Conservation (phyloP, 305 asterid genomes). For the Ajuga reptans region DNA sequence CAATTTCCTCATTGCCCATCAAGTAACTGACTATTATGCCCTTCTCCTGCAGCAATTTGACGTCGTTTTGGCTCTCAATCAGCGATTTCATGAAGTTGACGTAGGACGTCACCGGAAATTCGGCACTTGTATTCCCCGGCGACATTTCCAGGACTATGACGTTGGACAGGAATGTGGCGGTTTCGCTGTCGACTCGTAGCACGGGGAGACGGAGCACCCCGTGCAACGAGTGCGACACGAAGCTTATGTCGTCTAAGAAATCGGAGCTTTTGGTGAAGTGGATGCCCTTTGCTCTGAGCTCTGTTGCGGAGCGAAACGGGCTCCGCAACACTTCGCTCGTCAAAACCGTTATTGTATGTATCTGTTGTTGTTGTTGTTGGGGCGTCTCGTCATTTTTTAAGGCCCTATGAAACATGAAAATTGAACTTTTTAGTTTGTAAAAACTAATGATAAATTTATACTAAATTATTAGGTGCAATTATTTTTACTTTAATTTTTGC, state of each 20-base stretch:
- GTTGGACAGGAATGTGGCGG: not conserved
- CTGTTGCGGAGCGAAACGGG: conserved; percentile 21
- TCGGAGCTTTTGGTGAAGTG: conserved; percentile 15
- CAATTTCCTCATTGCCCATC: conserved; percentile 17
- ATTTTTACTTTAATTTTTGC: no score
- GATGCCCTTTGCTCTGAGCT: not conserved
- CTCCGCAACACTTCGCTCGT: not conserved
- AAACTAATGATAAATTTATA: no score
- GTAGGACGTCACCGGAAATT: not conserved
- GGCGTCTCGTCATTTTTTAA: no score
- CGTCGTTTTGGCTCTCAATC: conserved; percentile 10
- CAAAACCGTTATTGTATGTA: no score
- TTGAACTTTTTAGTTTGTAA: no score
- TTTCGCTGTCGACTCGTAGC: not conserved
- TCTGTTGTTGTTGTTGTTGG: no score
- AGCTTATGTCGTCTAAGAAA: conserved; percentile 21
- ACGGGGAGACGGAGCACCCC: conserved; percentile 24
- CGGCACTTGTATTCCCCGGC: not conserved
- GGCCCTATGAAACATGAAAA: no score
- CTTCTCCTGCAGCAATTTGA: conserved; percentile 22
- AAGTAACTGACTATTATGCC: not conserved
- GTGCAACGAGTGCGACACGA: conserved; percentile 12
- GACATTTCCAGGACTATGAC: conserved; percentile 17
- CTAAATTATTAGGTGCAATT: no score
- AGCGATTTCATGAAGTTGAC: conserved; percentile 18